Percentiles rank a stretch among this genome's conserved stretches.
These are phyloP conservation scores for Fraxinus paxiana DNA, from an alignment of 305 asterid genomes.

Conservation along the genomic window DNA sequence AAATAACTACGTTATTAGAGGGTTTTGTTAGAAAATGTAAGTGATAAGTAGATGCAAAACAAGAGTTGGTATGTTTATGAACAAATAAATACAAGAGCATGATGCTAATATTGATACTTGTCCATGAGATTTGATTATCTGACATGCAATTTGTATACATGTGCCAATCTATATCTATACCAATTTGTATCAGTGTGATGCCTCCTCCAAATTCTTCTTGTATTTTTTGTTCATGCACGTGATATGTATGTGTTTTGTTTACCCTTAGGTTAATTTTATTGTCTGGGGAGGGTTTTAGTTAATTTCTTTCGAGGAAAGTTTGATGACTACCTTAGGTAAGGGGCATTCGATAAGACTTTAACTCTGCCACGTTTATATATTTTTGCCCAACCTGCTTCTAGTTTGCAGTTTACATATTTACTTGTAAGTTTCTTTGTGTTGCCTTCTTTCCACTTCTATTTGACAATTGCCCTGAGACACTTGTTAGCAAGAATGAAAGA, in stretches of 20 bases:
- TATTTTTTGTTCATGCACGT: background rate
- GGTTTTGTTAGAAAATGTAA: background rate
- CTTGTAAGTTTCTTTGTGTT: background rate
- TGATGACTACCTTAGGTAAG: background rate
- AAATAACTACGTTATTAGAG: background rate
- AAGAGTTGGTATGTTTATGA: background rate
- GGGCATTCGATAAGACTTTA: background rate
- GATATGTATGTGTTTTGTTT: background rate
- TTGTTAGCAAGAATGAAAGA: background rate
- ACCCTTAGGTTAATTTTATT: background rate
- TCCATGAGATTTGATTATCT: background rate
- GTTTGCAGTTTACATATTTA: background rate
- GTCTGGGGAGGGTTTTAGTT: background rate
- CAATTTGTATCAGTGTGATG: background rate
- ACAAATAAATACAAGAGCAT: background rate
- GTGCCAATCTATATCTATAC: background rate
- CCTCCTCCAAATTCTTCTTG: background rate
- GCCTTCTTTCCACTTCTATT: background rate
- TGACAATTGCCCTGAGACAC: background rate
- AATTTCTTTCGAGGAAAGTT: background rate
- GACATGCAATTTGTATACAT: background rate
- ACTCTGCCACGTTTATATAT: background rate
- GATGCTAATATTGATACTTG: background rate
- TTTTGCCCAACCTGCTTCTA: background rate
- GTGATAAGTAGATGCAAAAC: background rate